Base-by-base conservation (phyloP, 2,329 filamentous ascomycete species). In the Xylariaceae sp. region DNA sequence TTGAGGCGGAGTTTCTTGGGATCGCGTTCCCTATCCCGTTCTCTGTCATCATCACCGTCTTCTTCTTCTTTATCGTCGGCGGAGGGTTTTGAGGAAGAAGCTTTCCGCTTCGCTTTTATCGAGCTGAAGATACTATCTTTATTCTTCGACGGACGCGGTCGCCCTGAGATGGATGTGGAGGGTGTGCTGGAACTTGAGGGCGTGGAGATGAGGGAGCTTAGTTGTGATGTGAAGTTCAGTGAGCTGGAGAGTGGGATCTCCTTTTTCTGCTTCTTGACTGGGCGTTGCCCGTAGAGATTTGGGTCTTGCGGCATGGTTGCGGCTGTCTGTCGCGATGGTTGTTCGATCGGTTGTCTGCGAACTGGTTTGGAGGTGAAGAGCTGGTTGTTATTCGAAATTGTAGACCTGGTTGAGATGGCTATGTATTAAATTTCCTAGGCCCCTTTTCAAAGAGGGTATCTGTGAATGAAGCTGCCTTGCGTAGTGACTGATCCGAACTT, bases 221-320 rank as follows among this genome's bases (percentile, higher is more conserved):
- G 84, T 65, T 94, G 89, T 9, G 90, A 90, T n/a, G 89, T 86
- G 77, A 99, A 97, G 71, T 91, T 86, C 57, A 96, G 84, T 50
- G 85, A 88, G 54, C 84, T 86, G 15, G 85, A 88, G 15, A 92
- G 84, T 15, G 85, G 84, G 59, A 90, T 83, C 68, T 88, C 85
- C 70, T 85, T 87, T 70, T 82, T 82, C 65, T 83, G 80, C 67
- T 86, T 86, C 73, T 92, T 93, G 9, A 83, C 78, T 44, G 85
- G 84, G 57, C 84, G 83, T 55, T 88, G 82, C 70, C 91, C 91
- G 74, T 97, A 97, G 11, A 97, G 83, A 63, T 86, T 77, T 7
- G 83, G 80, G 65, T 91, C 86, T 73, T 85, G 82, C 10, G 83
- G 77, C 83, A 85, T 86, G 23, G 23, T 30, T 30, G 23, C 5